Base-by-base conservation (phyloP, 2,329 filamentous ascomycete species). In the Drechslerella coelobrocha region DNA sequence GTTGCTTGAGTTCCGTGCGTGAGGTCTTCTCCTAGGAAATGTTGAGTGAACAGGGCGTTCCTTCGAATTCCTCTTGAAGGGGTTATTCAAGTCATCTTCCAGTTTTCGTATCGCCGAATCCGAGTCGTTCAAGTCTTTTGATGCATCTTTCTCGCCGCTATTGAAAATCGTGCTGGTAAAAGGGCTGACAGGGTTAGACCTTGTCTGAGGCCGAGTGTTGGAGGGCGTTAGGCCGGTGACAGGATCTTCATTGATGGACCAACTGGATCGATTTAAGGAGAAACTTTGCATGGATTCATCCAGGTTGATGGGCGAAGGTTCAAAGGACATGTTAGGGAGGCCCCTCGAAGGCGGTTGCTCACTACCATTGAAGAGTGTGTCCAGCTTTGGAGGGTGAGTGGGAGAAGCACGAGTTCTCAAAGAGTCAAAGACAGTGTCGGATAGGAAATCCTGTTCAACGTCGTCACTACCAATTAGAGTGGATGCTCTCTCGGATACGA, bases 361-460 rank as follows among this genome's bases (percentile, higher is more conserved):
- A 23, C 41, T 54, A 23, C 66, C 54, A 41, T 55, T 63, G 55
- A 72, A 72, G 7, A 72, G 45, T 9, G 60, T 72, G 47, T 72
- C 68, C 50, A 72, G 27, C n/a, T 66, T 66, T 8, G 68, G 68
- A 19, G 68, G 61, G 9, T 72, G 68, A 8, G 68, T 66, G 29
- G 68, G 68, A 45, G 75, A 76, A 45, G 73, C 72, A 47, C 75
- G 74, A 9, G 75, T 76, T 43, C 75, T 73, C 62, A 76, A 60
- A 51, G 75, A 76, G 69, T 76, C 75, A 62, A 76, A 76, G 37
- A 76, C 72, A 10, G 75, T 76, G 45, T 76, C 75, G 48, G 72
- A 75, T 53, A 75, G 73, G 54, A 76, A 75, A 54, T 76, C 74
- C 55, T 74, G 72, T 61, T 75, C 68, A 63, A 75, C 73, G 62